These are phyloP conservation scores for Lactarius indigo DNA, from an alignment of 768 basidiomycete genomes.

Conservation along the genomic window DNA sequence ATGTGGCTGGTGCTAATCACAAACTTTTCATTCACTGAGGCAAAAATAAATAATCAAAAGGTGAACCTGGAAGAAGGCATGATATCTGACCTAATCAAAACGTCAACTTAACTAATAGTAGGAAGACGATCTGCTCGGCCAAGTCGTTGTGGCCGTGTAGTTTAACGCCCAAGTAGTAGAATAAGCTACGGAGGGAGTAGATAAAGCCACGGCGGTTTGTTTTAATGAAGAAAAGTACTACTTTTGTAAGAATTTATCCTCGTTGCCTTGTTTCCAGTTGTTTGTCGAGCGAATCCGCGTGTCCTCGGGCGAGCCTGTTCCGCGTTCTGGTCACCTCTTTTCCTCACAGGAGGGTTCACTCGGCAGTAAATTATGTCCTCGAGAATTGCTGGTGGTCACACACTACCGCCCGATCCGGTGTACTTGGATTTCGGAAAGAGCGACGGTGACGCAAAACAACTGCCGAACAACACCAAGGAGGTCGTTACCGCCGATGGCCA, in stretches of 20 bases:
- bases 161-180: constrained; percentile 62
- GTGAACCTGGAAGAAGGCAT: not conserved
- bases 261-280: not conserved
- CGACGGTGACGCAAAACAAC: constrained; percentile 52
- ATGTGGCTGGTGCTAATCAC: not conserved
- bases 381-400: constrained; percentile 19
- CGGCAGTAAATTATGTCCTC: constrained; percentile 19
- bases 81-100: constrained; percentile 39
- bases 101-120: constrained; percentile 40
- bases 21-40: not conserved
- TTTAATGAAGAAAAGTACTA: not conserved
- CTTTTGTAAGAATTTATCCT: not conserved
- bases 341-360: not conserved
- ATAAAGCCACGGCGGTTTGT: constrained; percentile 47
- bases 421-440: constrained; percentile 58
- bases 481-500: constrained; percentile 55
- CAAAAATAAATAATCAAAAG: not conserved
- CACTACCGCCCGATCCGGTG: constrained; percentile 49
- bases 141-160: constrained; percentile 53
- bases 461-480: constrained; percentile 56
- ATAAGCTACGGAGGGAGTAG: constrained; percentile 50
- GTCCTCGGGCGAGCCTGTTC: not conserved
- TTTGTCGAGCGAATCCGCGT: not conserved
- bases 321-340: constrained; percentile 11
- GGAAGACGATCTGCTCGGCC: constrained; percentile 59